These are phyloP conservation scores for Amanita thiersii DNA, from an alignment of 768 basidiomycete genomes.

Conservation along the genomic window DNA sequence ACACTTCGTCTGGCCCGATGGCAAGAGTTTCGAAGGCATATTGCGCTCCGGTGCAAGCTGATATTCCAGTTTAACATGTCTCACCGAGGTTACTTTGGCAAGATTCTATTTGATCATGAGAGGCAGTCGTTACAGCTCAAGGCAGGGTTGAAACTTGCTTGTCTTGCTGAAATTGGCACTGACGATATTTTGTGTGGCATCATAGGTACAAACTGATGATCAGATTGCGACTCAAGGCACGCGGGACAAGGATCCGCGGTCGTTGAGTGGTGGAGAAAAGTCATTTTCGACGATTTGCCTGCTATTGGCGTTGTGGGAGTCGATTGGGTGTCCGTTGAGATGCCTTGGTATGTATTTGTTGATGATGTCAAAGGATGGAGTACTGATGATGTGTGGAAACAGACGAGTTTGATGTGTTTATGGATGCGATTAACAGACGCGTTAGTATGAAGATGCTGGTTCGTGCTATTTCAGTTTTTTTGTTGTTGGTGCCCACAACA, in stretches of 20 bases:
- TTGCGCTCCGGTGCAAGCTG: slow-evolving; percentile 79
- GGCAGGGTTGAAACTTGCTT: slow-evolving; percentile 23
- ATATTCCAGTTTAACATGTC: slow-evolving; percentile 79
- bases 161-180: not conserved
- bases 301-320: slow-evolving; percentile 92
- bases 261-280: slow-evolving; percentile 91
- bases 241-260: slow-evolving; percentile 77
- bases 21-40: slow-evolving; percentile 84
- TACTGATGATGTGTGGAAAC: not conserved
- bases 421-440: slow-evolving; percentile 88
- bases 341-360: slow-evolving; percentile 60
- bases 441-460: slow-evolving; percentile 97
- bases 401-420: slow-evolving; percentile 99
- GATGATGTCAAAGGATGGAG: not conserved
- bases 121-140: slow-evolving; percentile 56
- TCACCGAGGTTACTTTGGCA: slow-evolving; percentile 84
- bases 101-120: slow-evolving; percentile 79
- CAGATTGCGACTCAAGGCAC: slow-evolving; percentile 51
- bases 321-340: slow-evolving; percentile 87
- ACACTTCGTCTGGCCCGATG: slow-evolving; percentile 61
- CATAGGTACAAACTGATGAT: slow-evolving; percentile 78
- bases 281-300: slow-evolving; percentile 95
- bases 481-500: not conserved
- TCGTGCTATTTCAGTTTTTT: slow-evolving; percentile 14
- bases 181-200: not conserved